Evolutionary conservation across 2,329 filamentous ascomycete genomes (phyloP).

Genomic region (Fusarium tuaranense): DNA sequence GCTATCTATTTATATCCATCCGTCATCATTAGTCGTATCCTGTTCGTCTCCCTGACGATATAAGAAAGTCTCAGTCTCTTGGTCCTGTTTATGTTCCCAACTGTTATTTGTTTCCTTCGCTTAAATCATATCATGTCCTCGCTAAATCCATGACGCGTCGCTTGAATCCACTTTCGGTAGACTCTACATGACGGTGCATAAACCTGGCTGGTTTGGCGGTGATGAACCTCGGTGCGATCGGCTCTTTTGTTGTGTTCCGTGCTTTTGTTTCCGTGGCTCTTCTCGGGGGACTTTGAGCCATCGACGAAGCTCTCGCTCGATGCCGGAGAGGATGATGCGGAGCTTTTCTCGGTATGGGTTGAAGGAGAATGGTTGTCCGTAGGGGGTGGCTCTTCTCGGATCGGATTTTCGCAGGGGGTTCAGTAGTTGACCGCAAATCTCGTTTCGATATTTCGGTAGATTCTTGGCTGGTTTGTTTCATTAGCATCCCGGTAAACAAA

Average conservation of each 20-base stretch:
- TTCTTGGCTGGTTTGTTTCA: slow-evolving; percentile 24
- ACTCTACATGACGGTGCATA: slow-evolving; percentile 33
- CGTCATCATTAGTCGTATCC: neutral
- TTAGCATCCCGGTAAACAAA: neutral
- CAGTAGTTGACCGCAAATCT: slow-evolving; percentile 27
- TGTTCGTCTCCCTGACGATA: neutral
- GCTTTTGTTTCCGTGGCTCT: neutral
- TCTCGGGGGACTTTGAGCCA: slow-evolving; percentile 25
- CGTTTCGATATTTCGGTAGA: slow-evolving; percentile 28
- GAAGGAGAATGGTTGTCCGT: slow-evolving; percentile 22
- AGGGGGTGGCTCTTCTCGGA: slow-evolving; percentile 9
- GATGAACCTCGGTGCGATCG: slow-evolving; percentile 15
- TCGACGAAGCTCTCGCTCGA: slow-evolving; percentile 30
- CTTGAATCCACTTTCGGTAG: neutral
- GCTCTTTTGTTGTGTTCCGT: slow-evolving; percentile 2
- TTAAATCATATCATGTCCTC: neutral
- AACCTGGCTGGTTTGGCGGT: slow-evolving; percentile 7
- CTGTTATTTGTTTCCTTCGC: neutral
- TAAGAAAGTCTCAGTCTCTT: neutral
- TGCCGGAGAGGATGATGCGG: slow-evolving; percentile 12
- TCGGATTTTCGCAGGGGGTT: slow-evolving; percentile 30
- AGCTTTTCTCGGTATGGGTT: slow-evolving; percentile 28
- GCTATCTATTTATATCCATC: neutral
- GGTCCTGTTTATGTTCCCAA: neutral
- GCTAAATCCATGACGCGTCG: neutral